Conservation (phyloP, 2,329 filamentous ascomycete genomes). For the Fusarium sarcochroum region DNA sequence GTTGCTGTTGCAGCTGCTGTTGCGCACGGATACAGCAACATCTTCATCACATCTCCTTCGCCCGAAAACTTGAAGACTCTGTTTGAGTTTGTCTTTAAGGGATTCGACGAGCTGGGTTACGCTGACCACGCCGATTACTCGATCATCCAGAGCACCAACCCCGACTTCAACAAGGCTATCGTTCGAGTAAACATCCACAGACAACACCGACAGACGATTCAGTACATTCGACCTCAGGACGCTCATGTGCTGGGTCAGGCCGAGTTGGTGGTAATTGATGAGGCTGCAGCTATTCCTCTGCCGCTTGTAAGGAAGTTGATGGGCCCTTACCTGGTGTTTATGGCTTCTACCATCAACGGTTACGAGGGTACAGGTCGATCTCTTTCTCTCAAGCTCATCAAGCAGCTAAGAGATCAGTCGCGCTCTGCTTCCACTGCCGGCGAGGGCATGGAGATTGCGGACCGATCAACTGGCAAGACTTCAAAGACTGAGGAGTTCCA, state of each 20-base stretch:
- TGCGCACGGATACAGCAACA: constrained; percentile 97
- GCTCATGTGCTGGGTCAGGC: constrained; percentile 95
- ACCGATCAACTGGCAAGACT: constrained; percentile 82
- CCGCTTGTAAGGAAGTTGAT: constrained; percentile 94
- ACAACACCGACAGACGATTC: constrained; percentile 96
- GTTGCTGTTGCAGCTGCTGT: constrained; percentile 94
- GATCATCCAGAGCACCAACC: constrained; percentile 97
- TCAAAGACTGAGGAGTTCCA: constrained; percentile 74
- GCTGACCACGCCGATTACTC: constrained; percentile 97
- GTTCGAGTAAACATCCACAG: constrained; percentile 96
- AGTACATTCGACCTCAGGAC: constrained; percentile 98
- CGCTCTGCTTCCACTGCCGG: constrained; percentile 70
- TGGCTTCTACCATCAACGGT: constrained; percentile 99
- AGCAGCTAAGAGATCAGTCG: constrained; percentile 95
- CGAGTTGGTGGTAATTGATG: constrained; percentile 95
- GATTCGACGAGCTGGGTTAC: constrained; percentile 94
- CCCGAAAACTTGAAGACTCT: constrained; percentile 98
- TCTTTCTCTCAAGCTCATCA: constrained; percentile 94
- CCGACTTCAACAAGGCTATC: constrained; percentile 99
- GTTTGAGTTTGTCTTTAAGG: constrained; percentile 98
- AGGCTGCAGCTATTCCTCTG: constrained; percentile 95
- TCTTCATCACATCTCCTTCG: constrained; percentile 98
- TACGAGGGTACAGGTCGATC: constrained; percentile 98
- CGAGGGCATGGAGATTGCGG: constrained; percentile 76
- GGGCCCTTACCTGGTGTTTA: constrained; percentile 97